A percentile compares a stretch with the other conserved stretches of the same genome.
Conservation (phyloP, 2,329 filamentous ascomycete genomes). For the Exophiala xenobiotica region DNA sequence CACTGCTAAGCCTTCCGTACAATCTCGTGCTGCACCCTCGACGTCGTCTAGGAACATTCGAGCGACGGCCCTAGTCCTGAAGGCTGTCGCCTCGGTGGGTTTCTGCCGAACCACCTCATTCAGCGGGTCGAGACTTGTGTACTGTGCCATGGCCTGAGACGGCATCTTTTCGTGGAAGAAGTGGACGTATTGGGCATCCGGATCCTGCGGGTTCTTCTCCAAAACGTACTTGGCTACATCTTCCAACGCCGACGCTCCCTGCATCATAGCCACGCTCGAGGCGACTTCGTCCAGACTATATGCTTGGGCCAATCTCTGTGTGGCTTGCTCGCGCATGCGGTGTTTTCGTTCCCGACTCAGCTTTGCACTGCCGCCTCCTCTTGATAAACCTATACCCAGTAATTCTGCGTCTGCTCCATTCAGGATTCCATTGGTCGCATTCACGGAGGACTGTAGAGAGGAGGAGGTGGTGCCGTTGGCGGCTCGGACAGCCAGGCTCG, state of each 20-base stretch:
- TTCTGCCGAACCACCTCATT: slow-evolving; percentile 65
- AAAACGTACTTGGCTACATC: slow-evolving; percentile 73
- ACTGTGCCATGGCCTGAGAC: slow-evolving; percentile 68
- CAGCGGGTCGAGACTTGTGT: slow-evolving; percentile 66
- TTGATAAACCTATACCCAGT: slow-evolving; percentile 56
- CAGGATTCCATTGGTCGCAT: slow-evolving; percentile 51
- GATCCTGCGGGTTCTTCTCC: slow-evolving; percentile 64
- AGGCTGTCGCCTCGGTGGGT: slow-evolving; percentile 63
- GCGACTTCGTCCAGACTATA: slow-evolving; percentile 82
- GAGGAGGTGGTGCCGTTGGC: slow-evolving; percentile 70
- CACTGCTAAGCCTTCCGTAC: slow-evolving; percentile 64
- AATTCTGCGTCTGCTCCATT: slow-evolving; percentile 52
- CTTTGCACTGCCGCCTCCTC: slow-evolving; percentile 59
- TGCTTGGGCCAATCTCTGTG: slow-evolving; percentile 71
- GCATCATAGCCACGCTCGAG: slow-evolving; percentile 80
- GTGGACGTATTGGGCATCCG: slow-evolving; percentile 82
- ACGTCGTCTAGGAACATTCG: slow-evolving; percentile 74
- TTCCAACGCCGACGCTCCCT: slow-evolving; percentile 72
- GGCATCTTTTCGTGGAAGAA: slow-evolving; percentile 92
- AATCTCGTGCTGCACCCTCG: slow-evolving; percentile 66
- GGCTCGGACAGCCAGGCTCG: slow-evolving; percentile 72
- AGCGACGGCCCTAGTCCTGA: slow-evolving; percentile 72
- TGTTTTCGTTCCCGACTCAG: slow-evolving; percentile 74
- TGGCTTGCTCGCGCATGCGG: slow-evolving; percentile 77
- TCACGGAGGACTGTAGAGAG: slow-evolving; percentile 57